Evolutionary conservation across 495 filamentous ascomycete species (phyloP), one percentile per base, ranked within the genome.

Genomic region (Talaromyces adpressus): DNA sequence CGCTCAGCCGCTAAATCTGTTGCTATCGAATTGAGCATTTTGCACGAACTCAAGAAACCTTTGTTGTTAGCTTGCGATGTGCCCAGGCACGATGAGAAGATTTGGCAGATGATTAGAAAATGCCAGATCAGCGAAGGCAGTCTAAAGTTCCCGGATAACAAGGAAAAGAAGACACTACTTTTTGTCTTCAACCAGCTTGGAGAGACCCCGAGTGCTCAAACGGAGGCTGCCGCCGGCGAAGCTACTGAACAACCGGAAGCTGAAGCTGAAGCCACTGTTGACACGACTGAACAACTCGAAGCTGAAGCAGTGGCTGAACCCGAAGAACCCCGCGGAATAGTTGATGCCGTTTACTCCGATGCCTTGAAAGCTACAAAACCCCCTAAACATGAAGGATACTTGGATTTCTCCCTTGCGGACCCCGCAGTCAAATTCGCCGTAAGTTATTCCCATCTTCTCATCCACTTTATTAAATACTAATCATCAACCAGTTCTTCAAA

Each of bases 371-470:
- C 56, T 7, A 36, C 22, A 25, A 12, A 18, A 12, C 0, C 29
- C 18, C 45, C 64, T 52, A 22, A 36, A 20, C 63, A 71, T 41
- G 66, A 69, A 45, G 66, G 70, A 22, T 70, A 67, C 65, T 63
- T 70, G 30, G 53, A 63, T 18, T 74, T 87, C 5, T 73, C 84
- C 7, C 65, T 95, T 47, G 70, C 72, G 14, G 82, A 91, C 63
- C 79, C 79, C 3, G 70, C 73, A 8, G 68, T 90, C 66, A 91
- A 90, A 70, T 93, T 93, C 75, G 85, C 85, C 64, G 89, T 93
- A 27, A 47, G 45, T 58, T 2, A 61, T 62, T 30, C 30, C 5
- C n/a, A 63, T 54, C 36, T 22, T 6, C 27, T 20, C 3, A 64
- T 60, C 14, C 6, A 59, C 18, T 12, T 11, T 4, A 6, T 34